Percentiles rank a stretch among this genome's conserved stretches.
These are phyloP conservation scores for Trichaptum fuscoviolaceum DNA, from an alignment of 768 basidiomycete genomes.

Conservation along the genomic window DNA sequence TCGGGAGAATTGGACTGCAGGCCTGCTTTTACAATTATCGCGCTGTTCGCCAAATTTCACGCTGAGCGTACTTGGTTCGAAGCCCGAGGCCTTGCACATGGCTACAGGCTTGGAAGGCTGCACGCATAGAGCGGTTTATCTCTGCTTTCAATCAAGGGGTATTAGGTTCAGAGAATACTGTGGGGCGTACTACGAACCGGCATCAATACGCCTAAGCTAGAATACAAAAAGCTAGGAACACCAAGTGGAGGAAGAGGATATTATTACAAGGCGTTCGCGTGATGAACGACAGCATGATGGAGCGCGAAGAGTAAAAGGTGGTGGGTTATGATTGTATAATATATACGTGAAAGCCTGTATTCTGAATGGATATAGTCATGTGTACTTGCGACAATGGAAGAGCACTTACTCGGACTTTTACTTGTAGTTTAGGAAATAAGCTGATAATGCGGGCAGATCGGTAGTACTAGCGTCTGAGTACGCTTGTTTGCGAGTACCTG, in stretches of 20 bases:
- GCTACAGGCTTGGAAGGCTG: not conserved
- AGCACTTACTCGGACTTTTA: slow-evolving; percentile 25
- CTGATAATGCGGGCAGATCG: slow-evolving; percentile 80
- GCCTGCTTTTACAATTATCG: no score
- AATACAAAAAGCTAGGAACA: not conserved
- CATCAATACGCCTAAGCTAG: not conserved
- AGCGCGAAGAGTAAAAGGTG: not conserved
- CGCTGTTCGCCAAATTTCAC: no score
- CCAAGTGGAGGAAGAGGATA: not conserved
- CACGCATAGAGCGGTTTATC: not conserved
- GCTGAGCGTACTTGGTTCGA: no score
- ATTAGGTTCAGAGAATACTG: not conserved
- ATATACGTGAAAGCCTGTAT: not conserved
- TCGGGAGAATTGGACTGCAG: no score
- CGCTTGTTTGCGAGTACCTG: slow-evolving; percentile 74
- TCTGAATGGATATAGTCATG: not conserved
- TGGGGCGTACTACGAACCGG: not conserved
- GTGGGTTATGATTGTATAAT: not conserved
- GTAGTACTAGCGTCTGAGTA: slow-evolving; percentile 82
- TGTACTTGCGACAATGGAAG: not conserved
- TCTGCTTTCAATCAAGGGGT: not conserved
- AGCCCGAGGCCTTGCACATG: not conserved
- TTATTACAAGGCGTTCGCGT: not conserved
- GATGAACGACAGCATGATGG: not conserved
- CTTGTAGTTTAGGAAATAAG: slow-evolving; percentile 81